A percentile compares a stretch with the other conserved stretches of the same genome.
phyloP scores from a whole-genome alignment of 2,329 filamentous ascomycete genomes.

The Raffaelea albimanens region DNA sequence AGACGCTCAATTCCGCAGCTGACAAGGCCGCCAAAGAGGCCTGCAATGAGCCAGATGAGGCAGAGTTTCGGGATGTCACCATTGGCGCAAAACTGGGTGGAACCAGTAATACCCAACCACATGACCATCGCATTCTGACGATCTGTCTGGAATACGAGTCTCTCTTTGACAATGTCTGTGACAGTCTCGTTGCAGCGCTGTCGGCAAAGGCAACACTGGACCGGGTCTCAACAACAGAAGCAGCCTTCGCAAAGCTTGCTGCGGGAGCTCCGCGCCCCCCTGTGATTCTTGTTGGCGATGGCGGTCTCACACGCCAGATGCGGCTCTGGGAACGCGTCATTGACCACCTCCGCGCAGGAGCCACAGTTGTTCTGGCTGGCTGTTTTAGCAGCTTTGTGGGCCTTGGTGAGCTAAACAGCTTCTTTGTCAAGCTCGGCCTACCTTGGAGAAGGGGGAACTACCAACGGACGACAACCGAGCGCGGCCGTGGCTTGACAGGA shows the following conservation, averaged over 20 bases:
- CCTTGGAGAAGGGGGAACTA: constrained; percentile 15
- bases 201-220: constrained; percentile 1
- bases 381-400: constrained; percentile 13
- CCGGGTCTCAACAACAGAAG: constrained; percentile 6
- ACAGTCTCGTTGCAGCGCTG: not conserved
- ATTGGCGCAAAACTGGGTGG: too few relatives aligned
- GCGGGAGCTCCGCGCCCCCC: constrained; percentile 4
- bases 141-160: not conserved
- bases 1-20: constrained; percentile 30
- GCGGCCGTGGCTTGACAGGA: constrained; percentile 10
- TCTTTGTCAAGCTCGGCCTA: constrained; percentile 17
- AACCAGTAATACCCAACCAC: too few relatives aligned
- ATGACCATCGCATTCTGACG: not conserved
- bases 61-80: not conserved
- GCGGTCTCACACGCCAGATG: constrained; percentile 7
- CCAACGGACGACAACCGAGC: constrained; percentile 10
- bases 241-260: constrained; percentile 10
- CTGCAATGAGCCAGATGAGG: not conserved
- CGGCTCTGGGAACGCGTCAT: constrained; percentile 12
- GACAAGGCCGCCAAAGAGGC: constrained; percentile 27
- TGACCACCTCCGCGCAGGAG: constrained; percentile 10
- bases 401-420: constrained; percentile 13
- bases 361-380: constrained; percentile 13
- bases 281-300: constrained; percentile 15
- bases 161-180: not conserved